Evolutionary conservation across 495 filamentous ascomycete species (phyloP), one percentile per base, ranked within the genome.

Genomic region (Penicillium bovifimosum): DNA sequence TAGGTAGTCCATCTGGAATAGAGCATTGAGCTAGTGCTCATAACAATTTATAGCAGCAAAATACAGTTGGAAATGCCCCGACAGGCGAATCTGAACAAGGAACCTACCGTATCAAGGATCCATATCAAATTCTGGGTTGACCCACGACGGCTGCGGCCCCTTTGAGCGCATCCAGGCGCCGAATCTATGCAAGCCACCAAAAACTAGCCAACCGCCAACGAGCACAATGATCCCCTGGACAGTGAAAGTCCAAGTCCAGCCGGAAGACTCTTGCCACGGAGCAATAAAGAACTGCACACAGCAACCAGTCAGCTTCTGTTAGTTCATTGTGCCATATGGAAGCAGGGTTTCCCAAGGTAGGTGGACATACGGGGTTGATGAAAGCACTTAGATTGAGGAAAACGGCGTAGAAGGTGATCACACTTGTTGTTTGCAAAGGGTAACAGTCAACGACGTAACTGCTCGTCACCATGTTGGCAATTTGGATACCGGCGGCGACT

Each of bases 381-480:
- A 79, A 79, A 5, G 75, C 75, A 33, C 65, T 70, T 20, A 82
- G 49, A 47, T 85, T 85, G n/a, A 85, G 69, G 26, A 82, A 66
- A 2, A 85, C 80, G 2, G 78, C 70, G 52, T 85, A 85, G 61
- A 84, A 85, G 6, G 77, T 81, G 13, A 85, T 75, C 18, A 83
- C 70, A 39, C 75, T 75, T 60, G 81, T 82, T 24, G 76, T 76
- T 55, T 85, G 80, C 20, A 78, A 61, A 0, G 79, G 80, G 55
- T 84, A 81, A 41, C 71, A 70, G 54, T 84, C 82, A 9, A 84
- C 75, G 16, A 85, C 72, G 50, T 84, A 85, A 20, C 72, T 68
- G 32, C 70, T 79, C 9, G 76, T 67, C 6, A 78, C 72, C 0
- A 80, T 83, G 48, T 85, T 84, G 11, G 80, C 82, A 39, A 83